Conservation (phyloP, 441 rosid species). For the Jatropha podagrica region DNA sequence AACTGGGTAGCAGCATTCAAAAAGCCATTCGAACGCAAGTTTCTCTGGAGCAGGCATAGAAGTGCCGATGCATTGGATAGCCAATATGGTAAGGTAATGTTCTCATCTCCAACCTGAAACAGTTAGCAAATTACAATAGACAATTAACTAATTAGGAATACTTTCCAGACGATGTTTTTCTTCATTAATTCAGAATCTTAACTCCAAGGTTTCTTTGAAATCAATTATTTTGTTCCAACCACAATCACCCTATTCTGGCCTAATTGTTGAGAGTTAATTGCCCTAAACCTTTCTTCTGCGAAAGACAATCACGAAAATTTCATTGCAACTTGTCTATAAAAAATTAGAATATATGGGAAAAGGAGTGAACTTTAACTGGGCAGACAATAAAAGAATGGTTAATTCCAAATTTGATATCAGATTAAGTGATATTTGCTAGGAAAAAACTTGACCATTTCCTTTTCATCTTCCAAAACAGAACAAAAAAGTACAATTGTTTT, state of each 20-base stretch:
- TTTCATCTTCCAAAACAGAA: no score
- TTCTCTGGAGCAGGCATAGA: conserved; percentile 89
- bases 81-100: conserved; percentile 80
- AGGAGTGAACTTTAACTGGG: not conserved
- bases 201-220: no score
- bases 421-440: not conserved
- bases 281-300: no score
- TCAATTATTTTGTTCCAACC: no score
- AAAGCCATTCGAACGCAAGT: conserved; percentile 78
- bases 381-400: not conserved
- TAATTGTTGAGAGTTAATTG: no score
- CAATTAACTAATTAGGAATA: no score
- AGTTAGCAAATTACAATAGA: conserved; percentile 5
- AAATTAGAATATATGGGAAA: not conserved
- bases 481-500: not conserved
- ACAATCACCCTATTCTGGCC: no score
- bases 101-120: conserved; percentile 82
- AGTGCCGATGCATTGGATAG: conserved; percentile 92
- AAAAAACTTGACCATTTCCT: not conserved
- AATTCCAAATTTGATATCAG: not conserved
- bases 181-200: no score
- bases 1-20: conserved; percentile 57
- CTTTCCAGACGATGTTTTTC: no score
- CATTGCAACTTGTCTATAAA: not conserved
- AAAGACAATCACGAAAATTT: not conserved